These are phyloP conservation scores for Tulasnella sp. DNA, from an alignment of 768 basidiomycete species.

Conservation along the genomic window DNA sequence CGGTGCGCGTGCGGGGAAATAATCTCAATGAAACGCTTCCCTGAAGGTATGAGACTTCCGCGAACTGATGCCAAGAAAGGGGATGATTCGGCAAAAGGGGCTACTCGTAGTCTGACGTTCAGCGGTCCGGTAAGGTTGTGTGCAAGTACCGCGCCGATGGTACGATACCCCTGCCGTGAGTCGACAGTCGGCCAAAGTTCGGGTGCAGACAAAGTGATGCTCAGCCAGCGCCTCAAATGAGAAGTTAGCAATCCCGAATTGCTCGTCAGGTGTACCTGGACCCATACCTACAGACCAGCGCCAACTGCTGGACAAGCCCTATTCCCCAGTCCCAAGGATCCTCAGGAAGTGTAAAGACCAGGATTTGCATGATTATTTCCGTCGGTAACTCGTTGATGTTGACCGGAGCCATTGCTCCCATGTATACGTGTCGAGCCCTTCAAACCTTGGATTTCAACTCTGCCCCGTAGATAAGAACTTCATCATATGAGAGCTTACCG, in stretches of 20 bases:
- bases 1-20: too few relatives aligned
- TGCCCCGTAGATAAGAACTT: too few relatives aligned
- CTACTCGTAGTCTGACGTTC: neutral
- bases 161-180: neutral
- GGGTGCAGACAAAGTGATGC: neutral
- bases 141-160: neutral
- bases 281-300: neutral
- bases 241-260: neutral
- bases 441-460: too few relatives aligned
- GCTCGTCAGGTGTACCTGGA: neutral
- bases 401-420: neutral
- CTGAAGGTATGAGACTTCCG: too few relatives aligned
- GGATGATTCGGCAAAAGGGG: neutral
- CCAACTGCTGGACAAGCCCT: neutral
- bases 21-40: too few relatives aligned
- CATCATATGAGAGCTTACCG: too few relatives aligned
- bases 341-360: neutral
- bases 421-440: too few relatives aligned
- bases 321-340: neutral
- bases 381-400: neutral
- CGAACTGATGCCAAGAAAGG: too few relatives aligned
- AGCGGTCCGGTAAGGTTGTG: neutral
- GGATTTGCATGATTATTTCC: neutral
- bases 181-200: neutral
- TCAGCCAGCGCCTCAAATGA: neutral